A percentile compares a stretch with the other conserved stretches of the same genome.
phyloP scores from a whole-genome alignment of 2,329 filamentous ascomycete genomes.

The Chaetomium globosum region DNA sequence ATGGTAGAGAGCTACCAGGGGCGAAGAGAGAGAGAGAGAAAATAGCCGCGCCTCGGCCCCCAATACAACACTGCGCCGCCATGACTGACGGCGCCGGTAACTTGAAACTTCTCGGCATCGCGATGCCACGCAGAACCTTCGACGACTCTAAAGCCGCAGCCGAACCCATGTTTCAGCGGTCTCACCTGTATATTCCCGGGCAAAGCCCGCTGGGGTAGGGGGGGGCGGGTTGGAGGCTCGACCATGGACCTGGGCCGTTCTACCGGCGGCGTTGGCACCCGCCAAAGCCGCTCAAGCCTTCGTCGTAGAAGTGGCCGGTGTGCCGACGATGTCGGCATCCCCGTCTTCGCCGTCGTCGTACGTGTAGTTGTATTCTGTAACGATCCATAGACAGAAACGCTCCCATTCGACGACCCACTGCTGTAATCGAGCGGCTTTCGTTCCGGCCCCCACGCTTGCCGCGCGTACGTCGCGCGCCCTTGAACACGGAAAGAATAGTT shows the following conservation, averaged over 20 bases:
- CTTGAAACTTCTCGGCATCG: background rate
- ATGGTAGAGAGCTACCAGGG: background rate
- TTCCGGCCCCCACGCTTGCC: conserved; percentile 69
- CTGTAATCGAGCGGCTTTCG: conserved; percentile 72
- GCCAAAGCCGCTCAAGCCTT: background rate
- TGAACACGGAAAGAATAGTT: background rate
- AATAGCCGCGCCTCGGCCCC: conserved; percentile 12
- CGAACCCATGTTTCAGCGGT: background rate
- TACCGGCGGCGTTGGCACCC: background rate
- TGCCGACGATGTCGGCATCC: background rate
- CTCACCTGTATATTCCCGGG: background rate
- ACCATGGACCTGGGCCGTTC: conserved; percentile 4
- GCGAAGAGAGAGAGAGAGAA: background rate
- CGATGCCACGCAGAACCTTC: background rate
- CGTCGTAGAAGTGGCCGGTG: background rate
- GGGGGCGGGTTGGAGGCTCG: background rate
- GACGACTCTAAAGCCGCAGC: background rate
- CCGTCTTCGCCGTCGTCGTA: conserved; percentile 4
- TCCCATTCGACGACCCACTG: conserved; percentile 86
- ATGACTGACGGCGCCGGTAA: conserved; percentile 3
- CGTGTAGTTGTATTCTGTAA: conserved; percentile 65
- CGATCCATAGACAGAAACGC: conserved; percentile 86
- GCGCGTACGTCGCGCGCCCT: conserved; percentile 68
- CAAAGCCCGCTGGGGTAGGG: background rate
- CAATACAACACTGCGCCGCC: conserved; percentile 4